Base-by-base conservation (phyloP, 768 basidiomycete genomes). In the Termitomyces sp. region DNA sequence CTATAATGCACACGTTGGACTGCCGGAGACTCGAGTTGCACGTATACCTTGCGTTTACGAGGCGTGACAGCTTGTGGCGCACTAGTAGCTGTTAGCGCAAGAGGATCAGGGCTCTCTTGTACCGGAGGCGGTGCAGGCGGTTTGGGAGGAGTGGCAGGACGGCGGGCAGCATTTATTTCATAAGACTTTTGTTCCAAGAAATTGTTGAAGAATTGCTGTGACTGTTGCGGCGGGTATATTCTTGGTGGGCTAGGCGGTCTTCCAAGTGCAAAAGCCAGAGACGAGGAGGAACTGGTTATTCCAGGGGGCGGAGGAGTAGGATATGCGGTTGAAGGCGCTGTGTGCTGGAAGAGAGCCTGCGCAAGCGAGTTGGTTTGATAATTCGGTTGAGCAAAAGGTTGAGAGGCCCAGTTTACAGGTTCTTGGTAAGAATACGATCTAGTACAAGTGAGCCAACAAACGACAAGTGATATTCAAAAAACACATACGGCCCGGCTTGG, bases 181-280 rank as follows among this genome's bases (percentile, higher is more conserved):
- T 70, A 72, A 17, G 77, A 71, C 56, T 82, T 86, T 53, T 82
- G 77, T 14, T 81, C 77, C 23, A 92, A 67, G 67, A 90, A 89
- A 23, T 81, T 73, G 56, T 87, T 79, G 67, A 90, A 89, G 67
- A 89, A 91, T 4, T 73, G 68, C 3, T 75, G 68, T 1, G 87
- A 90, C 44, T 90, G 83, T 54, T 82, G 76, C 6, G 86, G 79
- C 19, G 72, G 69, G 63, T 82, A 82, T 9, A 72, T 63, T 21
- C 65, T 73, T 7, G 64, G 66, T 5, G 64, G 65, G 42, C 63
- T 58, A 3, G 65, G 68, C 2, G 70, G 68, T 29, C 64, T 70
- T 5, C 86, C 88, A 23, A 92, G 79, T 3, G 90, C 90, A 67
- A 78, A 78, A 5, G 90, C 89, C 55, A 90, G 81, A 12, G 90